Percentiles rank a stretch among this genome's conserved stretches.
phyloP scores from a whole-genome alignment of 768 basidiomycete species.

The Boletus reticuloceps region DNA sequence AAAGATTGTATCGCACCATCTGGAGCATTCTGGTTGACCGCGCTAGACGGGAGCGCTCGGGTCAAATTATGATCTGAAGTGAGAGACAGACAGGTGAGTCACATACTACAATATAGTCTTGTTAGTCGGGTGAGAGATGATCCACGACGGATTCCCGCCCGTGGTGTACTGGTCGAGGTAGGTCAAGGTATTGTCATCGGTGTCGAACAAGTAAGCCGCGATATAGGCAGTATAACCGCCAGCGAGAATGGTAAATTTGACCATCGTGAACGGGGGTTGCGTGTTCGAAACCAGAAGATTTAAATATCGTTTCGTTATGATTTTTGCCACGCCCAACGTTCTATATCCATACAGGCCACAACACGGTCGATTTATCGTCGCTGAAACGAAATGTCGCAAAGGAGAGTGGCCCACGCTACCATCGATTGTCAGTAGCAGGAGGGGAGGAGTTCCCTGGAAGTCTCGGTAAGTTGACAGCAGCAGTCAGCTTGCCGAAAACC shows the following conservation, averaged over 20 bases:
- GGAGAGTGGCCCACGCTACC: no score
- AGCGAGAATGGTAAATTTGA: conserved; percentile 65
- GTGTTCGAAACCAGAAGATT: not conserved
- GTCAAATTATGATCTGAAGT: not conserved
- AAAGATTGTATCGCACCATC: conserved; percentile 56
- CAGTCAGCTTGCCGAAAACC: no score
- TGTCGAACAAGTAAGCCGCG: conserved; percentile 61
- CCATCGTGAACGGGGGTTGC: conserved; percentile 41
- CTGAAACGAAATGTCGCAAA: no score
- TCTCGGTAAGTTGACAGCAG: no score
- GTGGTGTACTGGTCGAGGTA: conserved; percentile 43
- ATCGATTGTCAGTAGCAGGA: no score
- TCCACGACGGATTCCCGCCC: conserved; percentile 57
- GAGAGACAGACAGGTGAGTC: not conserved
- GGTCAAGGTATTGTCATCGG: conserved; percentile 45
- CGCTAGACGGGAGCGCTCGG: conserved; percentile 35
- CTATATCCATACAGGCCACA: no score
- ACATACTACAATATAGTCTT: conserved; percentile 60
- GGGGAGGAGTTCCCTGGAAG: no score
- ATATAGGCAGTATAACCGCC: conserved; percentile 63
- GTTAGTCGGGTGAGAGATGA: conserved; percentile 54
- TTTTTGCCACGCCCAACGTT: no score
- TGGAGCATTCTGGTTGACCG: conserved; percentile 51
- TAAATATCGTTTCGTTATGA: no score
- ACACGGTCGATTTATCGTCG: no score